These are phyloP conservation scores for Pistacia integerrima DNA, from an alignment of 345 rosid genomes.

Conservation along the genomic window DNA sequence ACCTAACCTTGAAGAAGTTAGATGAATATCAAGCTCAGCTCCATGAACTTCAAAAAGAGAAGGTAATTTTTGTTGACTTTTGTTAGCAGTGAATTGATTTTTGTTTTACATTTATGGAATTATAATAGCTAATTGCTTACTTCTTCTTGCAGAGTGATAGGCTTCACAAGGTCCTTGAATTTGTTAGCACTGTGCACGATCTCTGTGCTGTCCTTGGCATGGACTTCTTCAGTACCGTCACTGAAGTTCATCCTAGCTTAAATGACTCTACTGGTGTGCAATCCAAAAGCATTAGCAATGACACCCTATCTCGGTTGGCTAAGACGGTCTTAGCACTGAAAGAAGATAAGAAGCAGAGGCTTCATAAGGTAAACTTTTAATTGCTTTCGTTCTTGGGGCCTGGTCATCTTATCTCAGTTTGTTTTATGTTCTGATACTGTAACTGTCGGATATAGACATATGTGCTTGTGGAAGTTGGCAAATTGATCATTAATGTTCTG, in stretches of 20 bases:
- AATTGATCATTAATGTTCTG: conserved; percentile 1
- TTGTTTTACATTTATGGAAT: neutral
- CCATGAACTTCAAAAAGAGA: conserved; percentile 92
- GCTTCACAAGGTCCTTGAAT: conserved; percentile 85
- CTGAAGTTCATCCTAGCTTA: conserved; percentile 95
- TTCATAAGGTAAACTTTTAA: conserved; percentile 57
- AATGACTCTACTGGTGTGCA: conserved; percentile 64
- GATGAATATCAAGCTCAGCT: conserved; percentile 74
- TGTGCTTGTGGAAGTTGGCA: neutral
- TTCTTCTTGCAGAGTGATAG: conserved; percentile 70
- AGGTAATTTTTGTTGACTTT: conserved; percentile 39
- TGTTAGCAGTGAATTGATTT: neutral
- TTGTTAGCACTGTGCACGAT: conserved; percentile 93
- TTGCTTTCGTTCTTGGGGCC: conserved; percentile 1
- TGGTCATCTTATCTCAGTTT: neutral
- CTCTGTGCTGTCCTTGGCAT: conserved; percentile 87
- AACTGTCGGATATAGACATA: neutral
- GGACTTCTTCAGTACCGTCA: conserved; percentile 80
- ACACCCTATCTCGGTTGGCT: conserved; percentile 75
- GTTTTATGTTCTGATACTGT: neutral
- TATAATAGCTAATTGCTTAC: conserved; percentile 19
- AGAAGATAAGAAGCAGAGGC: conserved; percentile 90
- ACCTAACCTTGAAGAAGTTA: conserved; percentile 77
- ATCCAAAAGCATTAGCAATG: conserved; percentile 93
- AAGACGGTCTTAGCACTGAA: conserved; percentile 72